Evolutionary conservation across 192 early-diverging fungal genomes (phyloP).

Genomic region (Podila clonocystis): DNA sequence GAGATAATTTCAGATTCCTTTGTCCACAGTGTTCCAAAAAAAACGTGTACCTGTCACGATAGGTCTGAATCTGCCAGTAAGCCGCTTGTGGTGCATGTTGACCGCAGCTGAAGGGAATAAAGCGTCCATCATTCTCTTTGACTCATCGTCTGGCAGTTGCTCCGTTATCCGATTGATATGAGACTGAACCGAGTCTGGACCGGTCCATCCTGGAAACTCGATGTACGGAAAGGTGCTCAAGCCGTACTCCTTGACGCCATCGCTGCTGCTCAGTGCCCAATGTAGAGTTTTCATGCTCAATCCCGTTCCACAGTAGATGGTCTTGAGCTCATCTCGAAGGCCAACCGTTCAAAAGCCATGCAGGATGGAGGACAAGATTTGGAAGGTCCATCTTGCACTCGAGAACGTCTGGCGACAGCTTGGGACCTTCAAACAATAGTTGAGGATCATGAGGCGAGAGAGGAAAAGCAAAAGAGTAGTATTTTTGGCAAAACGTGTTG

Average conservation of each 20-base stretch:
- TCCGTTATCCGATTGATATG: constrained; percentile 14
- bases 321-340: too few relatives aligned
- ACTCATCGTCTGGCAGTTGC: constrained; percentile 16
- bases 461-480: constrained; percentile 7
- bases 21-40: too few relatives aligned
- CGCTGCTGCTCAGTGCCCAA: too few relatives aligned
- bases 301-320: too few relatives aligned
- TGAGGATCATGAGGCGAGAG: constrained; percentile 14
- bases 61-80: not conserved
- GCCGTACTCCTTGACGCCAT: constrained; percentile 16
- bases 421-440: constrained; percentile 7
- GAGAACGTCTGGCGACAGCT: constrained; percentile 16
- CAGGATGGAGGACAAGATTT: too few relatives aligned
- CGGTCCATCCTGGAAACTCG: constrained; percentile 20
- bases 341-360: too few relatives aligned
- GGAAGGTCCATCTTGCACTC: not conserved
- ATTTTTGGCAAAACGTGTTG: not conserved
- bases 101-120: constrained; percentile 15
- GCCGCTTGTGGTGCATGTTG: constrained; percentile 2
- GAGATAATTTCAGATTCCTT: too few relatives aligned
- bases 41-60: not conserved
- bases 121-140: constrained; percentile 8
- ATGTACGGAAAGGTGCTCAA: constrained; percentile 11
- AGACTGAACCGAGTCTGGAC: constrained; percentile 6
- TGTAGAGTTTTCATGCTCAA: too few relatives aligned